Evolutionary conservation across 768 basidiomycete species (phyloP), one percentile per base, ranked within the genome.

Genomic region (Rhodotorula babjevae): DNA sequence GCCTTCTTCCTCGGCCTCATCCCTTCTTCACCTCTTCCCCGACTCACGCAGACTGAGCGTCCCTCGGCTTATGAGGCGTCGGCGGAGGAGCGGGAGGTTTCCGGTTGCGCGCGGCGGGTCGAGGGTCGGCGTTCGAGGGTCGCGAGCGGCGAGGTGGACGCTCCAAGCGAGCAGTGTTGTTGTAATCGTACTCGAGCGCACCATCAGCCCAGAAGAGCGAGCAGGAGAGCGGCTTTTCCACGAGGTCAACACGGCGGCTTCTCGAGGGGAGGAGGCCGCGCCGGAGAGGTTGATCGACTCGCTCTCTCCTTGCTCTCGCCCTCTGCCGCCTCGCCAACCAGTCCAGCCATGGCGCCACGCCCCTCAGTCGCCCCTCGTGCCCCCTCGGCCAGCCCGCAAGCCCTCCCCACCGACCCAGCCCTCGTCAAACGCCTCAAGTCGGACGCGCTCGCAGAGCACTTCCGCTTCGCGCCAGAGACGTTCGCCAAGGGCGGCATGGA

Each of bases 401-500:
- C 42, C 27, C 36, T 3, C n/a, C 15, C 40, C 1, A 15, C 29
- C 63, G 12, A 14, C 40, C 40, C 25, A 9, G 40, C 42, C 19
- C 31, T 36, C 58, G 27, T 8, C 29, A 47, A 25, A 29, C 59
- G 63, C 27, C n/a, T 76, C 44, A 67, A 69, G 60, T 53, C 47
- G 33, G 61, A 69, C 40, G n/a, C 77, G 62, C 42, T 72, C 36
- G 76, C 69, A 0, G 78, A 77, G 56, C 75, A 75, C 36, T 77
- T 77, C 46, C 66, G 71, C 15, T 79, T 72, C 62, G 68, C 73
- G 50, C 77, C 78, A 47, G 71, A 74, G 53, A 47, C 68, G 23
- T 76, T 79, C 71, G 71, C 77, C 3, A 68, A 70, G 62, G 65
- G 66, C 21, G 75, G 75, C n/a, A 74, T 79, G 65, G 78, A 79